Base-by-base conservation (phyloP, 2,329 filamentous ascomycete species). In the Sporothrix variecibatus region DNA sequence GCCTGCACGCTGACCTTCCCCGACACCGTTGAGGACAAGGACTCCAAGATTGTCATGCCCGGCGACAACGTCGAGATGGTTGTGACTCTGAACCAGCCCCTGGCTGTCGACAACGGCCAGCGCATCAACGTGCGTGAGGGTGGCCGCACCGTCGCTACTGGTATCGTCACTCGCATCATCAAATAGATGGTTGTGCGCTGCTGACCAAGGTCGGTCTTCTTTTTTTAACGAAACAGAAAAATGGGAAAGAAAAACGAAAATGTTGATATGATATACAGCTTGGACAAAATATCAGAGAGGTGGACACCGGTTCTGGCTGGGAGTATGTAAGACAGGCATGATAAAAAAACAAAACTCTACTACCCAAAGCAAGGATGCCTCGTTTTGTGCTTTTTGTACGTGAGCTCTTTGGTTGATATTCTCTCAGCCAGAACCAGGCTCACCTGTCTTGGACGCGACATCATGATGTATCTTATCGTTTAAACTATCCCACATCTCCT, bases 21-120 rank as follows among this genome's bases (percentile, higher is more conserved):
- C 72, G 95, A 96, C 80, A 93, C 92, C 76, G 92, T 88, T 76
- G 91, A 92, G 83, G 92, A 95, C 79, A 84, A 88, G 75, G 82
- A 87, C 77, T 86, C 85, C 83, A 95, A 94, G 88, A 93, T 94
- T 87, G 92, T 98, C 84, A 97, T 97, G 94, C 96, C 96, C 71
- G 96, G 96, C 84, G 96, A 99, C 89, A 99, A 99, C 85, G 91
- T 97, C 78, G 96, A 99, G 88, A 98, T 99, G 95, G 86, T 96
- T 77, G 93, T 94, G 83, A 90, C 92, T 80, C 91, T 97, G 81
- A 90, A 94, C 85, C 87, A 93, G 84, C 94, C 95, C 77, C 90
- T 97, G 80, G 95, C 95, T 75, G 85, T 98, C 77, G 96, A 99
- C 87, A 86, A 90, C 76, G 95, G 96, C 79, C 94, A 98, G 87